Evolutionary conservation across 2,329 filamentous ascomycete species (phyloP).

Genomic region (Ascochyta clinopodiicola): DNA sequence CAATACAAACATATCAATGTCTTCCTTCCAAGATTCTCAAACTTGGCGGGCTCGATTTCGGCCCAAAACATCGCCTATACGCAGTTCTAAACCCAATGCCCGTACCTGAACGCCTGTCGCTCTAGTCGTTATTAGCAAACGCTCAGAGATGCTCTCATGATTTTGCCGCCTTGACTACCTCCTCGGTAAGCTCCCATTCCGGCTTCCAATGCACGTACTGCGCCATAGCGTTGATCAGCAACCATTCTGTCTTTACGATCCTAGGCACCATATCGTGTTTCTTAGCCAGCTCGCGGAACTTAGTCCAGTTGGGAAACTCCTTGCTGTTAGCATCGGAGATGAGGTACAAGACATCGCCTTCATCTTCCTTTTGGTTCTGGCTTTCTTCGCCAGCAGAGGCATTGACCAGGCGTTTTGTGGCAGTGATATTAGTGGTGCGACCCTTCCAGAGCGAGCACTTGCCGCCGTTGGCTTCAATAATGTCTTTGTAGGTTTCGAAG

Average conservation of each 20-base stretch:
- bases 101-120: slow-evolving; percentile 26
- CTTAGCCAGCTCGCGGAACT: slow-evolving; percentile 79
- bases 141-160: slow-evolving; percentile 14
- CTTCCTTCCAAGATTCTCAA: slow-evolving; percentile 1
- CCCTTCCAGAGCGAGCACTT: slow-evolving; percentile 79
- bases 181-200: slow-evolving; percentile 45
- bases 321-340: slow-evolving; percentile 70
- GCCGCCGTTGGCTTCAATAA: slow-evolving; percentile 88
- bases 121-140: slow-evolving; percentile 18
- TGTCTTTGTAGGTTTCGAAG: slow-evolving; percentile 81
- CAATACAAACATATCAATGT: slow-evolving; percentile 7
- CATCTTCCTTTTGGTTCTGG: slow-evolving; percentile 69
- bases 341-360: slow-evolving; percentile 70
- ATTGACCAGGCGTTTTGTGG: slow-evolving; percentile 46
- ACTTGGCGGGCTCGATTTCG: background rate
- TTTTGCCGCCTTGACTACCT: slow-evolving; percentile 34
- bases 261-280: slow-evolving; percentile 80
- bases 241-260: slow-evolving; percentile 86
- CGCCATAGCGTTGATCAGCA: slow-evolving; percentile 86
- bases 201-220: slow-evolving; percentile 68
- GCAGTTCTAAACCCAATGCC: slow-evolving; percentile 19
- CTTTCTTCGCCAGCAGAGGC: slow-evolving; percentile 42
- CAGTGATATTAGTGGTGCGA: slow-evolving; percentile 70
- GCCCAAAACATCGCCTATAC: slow-evolving; percentile 20
- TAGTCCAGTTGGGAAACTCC: slow-evolving; percentile 78